Conservation (phyloP, 148 eudicot species). For the Spergularia marina region DNA sequence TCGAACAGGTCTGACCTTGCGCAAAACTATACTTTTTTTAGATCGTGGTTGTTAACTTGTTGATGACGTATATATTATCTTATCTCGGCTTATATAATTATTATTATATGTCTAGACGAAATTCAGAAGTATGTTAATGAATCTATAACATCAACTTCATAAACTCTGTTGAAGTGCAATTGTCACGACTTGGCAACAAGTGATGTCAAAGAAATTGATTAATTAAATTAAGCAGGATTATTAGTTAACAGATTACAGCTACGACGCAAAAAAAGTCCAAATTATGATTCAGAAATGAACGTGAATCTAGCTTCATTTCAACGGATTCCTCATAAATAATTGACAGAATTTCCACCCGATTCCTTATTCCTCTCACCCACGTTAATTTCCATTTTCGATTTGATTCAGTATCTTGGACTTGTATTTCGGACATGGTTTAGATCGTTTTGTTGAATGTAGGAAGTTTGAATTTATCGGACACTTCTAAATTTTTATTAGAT, state of each 20-base stretch:
- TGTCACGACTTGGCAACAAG: conserved; percentile 1
- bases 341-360: conserved; percentile 4
- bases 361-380: conserved; percentile 1
- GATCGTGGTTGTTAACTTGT: too few relatives aligned
- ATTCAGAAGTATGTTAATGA: too few relatives aligned
- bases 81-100: too few relatives aligned
- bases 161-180: not conserved
- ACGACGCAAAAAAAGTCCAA: not conserved
- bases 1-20: too few relatives aligned
- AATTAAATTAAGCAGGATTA: not conserved
- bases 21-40: too few relatives aligned
- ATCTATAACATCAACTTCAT: conserved; percentile 3
- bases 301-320: conserved; percentile 2
- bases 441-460: too few relatives aligned
- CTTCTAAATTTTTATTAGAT: too few relatives aligned
- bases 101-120: too few relatives aligned
- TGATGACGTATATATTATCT: too few relatives aligned
- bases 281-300: not conserved
- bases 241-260: not conserved
- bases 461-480: too few relatives aligned
- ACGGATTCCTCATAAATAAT: not conserved
- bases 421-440: not conserved
- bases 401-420: not conserved
- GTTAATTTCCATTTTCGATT: not conserved
- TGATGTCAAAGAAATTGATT: not conserved